phyloP scores from a whole-genome alignment of 2,329 filamentous ascomycete species.

The Penicillium sumatraense region DNA sequence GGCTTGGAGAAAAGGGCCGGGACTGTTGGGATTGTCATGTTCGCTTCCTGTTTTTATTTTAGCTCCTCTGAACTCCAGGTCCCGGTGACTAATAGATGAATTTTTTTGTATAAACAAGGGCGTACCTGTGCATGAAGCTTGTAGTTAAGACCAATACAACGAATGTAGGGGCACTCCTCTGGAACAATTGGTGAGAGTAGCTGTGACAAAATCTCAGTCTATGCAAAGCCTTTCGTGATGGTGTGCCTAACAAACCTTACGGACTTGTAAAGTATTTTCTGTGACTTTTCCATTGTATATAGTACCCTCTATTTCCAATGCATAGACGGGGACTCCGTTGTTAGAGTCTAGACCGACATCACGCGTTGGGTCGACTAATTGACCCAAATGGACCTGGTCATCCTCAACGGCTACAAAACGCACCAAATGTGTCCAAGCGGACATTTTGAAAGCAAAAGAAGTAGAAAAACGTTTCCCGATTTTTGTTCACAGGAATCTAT shows the following conservation, averaged over 20 bases:
- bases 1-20: conserved; percentile 38
- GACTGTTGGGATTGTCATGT: conserved; percentile 29
- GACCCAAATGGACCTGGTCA: conserved; percentile 33
- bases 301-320: conserved; percentile 30
- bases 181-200: conserved; percentile 31
- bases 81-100: background rate
- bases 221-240: background rate
- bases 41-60: conserved; percentile 24
- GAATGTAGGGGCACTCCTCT: conserved; percentile 32
- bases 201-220: conserved; percentile 16
- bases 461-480: background rate
- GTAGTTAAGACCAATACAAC: conserved; percentile 38
- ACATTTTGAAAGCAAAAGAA: conserved; percentile 9
- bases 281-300: conserved; percentile 34
- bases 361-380: conserved; percentile 30
- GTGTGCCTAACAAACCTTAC: conserved; percentile 4
- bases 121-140: conserved; percentile 33
- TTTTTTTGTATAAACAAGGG: background rate
- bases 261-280: conserved; percentile 25
- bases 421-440: conserved; percentile 36
- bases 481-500: background rate
- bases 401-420: conserved; percentile 38
- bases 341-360: conserved; percentile 33
- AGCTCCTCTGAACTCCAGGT: background rate
- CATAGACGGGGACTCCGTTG: conserved; percentile 25